These are phyloP conservation scores for Fusarium veterinarium DNA, from an alignment of 2,329 filamentous ascomycete species.

Conservation along the genomic window DNA sequence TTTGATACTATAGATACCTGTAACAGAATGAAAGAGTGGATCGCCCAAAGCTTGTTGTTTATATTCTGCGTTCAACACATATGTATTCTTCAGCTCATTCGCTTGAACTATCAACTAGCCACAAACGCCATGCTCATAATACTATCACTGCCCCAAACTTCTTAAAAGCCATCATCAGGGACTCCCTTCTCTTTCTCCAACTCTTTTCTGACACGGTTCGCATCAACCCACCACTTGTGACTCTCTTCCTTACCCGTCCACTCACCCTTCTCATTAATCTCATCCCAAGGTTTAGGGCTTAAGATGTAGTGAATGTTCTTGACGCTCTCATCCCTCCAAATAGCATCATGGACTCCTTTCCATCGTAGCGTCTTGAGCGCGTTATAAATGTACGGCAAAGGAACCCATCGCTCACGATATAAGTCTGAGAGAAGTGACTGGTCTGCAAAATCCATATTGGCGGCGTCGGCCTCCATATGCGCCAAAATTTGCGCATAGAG, in stretches of 20 bases:
- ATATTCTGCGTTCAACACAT: not conserved
- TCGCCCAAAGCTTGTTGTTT: not conserved
- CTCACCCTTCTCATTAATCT: conserved; percentile 57
- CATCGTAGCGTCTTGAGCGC: conserved; percentile 70
- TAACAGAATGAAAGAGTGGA: conserved; percentile 30
- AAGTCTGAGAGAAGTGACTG: conserved; percentile 68
- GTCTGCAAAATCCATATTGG: conserved; percentile 67
- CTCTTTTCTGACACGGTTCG: conserved; percentile 57
- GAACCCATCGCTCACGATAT: conserved; percentile 66
- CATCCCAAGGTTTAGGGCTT: conserved; percentile 71
- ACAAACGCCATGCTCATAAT: conserved; percentile 1
- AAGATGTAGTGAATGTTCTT: conserved; percentile 73
- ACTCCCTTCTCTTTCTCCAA: conserved; percentile 56
- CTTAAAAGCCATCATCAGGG: conserved; percentile 39
- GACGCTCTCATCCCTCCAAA: conserved; percentile 69
- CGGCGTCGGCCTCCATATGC: conserved; percentile 61
- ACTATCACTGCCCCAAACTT: no score
- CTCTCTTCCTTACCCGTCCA: conserved; percentile 60
- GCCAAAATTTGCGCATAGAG: conserved; percentile 63
- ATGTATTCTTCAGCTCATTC: not conserved
- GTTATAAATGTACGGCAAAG: conserved; percentile 71
- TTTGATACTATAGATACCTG: conserved; percentile 37
- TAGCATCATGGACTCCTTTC: conserved; percentile 62
- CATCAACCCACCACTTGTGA: conserved; percentile 67
- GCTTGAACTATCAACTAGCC: not conserved